Evolutionary conservation across 306 rosid genomes (phyloP).

Genomic region (Cucumis hystrix): DNA sequence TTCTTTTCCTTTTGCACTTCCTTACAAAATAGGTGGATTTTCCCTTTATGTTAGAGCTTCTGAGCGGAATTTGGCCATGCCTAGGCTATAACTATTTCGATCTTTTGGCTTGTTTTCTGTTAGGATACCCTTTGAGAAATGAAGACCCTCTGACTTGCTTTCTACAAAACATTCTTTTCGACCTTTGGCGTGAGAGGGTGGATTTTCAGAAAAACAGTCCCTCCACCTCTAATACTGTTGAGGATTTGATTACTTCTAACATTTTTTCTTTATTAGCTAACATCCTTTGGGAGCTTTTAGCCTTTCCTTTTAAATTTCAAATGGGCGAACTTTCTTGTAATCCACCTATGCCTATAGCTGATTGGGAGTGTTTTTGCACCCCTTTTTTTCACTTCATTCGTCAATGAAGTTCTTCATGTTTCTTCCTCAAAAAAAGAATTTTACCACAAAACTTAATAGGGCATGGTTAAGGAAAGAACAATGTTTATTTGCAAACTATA

Average conservation of each 20-base stretch:
- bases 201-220: too few species aligned
- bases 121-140: too few species aligned
- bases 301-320: too few species aligned
- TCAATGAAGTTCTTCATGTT: too few species aligned
- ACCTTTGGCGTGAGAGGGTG: not conserved
- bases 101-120: too few species aligned
- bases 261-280: too few species aligned
- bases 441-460: not conserved
- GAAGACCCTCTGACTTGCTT: not conserved
- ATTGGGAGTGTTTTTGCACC: not conserved
- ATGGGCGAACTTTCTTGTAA: too few species aligned
- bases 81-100: not conserved
- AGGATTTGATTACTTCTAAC: too few species aligned
- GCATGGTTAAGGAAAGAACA: not conserved
- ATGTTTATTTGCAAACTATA: not conserved
- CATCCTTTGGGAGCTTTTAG: too few species aligned
- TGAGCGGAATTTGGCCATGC: not conserved
- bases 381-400: not conserved
- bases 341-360: not conserved
- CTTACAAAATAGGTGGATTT: too few species aligned
- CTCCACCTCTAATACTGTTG: too few species aligned
- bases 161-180: not conserved
- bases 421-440: too few species aligned
- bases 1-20: not conserved
- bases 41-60: not conserved